Percentiles rank a stretch among this genome's conserved stretches.
Evolutionary conservation across 768 basidiomycete species (phyloP).

Genomic region (Megacollybia marginata): DNA sequence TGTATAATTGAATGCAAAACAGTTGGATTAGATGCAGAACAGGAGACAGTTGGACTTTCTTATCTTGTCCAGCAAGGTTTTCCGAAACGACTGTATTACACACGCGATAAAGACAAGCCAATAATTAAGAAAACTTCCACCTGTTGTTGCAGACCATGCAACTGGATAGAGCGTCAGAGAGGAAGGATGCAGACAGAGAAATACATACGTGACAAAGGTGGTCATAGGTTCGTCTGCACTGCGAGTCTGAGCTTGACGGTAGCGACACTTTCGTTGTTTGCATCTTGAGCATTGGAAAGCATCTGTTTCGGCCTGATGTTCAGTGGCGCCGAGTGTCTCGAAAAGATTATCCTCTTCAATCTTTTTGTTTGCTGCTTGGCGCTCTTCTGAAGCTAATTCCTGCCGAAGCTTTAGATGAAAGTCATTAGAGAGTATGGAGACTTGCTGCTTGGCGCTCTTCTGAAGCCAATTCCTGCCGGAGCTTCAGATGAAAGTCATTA

Average conservation of each 20-base stretch:
- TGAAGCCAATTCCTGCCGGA: constrained; percentile 84
- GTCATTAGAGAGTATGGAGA: constrained; percentile 3
- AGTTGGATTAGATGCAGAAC: too few species aligned
- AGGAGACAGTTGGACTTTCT: too few species aligned
- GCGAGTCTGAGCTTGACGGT: constrained; percentile 94
- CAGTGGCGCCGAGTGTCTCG: constrained; percentile 83
- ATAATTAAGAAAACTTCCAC: too few species aligned
- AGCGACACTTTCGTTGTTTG: constrained; percentile 86
- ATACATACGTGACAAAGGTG: too few species aligned
- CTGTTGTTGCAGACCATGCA: too few species aligned
- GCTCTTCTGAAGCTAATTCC: constrained; percentile 96
- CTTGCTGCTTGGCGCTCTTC: constrained; percentile 82
- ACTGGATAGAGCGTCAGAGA: too few species aligned
- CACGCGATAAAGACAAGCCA: too few species aligned
- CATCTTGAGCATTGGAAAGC: constrained; percentile 96
- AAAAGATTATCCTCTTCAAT: constrained; percentile 84
- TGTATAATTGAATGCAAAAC: too few species aligned
- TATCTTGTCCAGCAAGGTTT: too few species aligned
- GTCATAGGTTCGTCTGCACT: constrained; percentile 99
- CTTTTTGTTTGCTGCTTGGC: constrained; percentile 75
- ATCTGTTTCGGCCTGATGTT: constrained; percentile 91
- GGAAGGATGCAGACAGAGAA: too few species aligned
- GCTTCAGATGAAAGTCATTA: background rate
- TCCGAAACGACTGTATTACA: too few species aligned
- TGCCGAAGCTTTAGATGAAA: constrained; percentile 20